Base-by-base conservation (phyloP, 345 rosid species). In the Laguncularia racemosa region DNA sequence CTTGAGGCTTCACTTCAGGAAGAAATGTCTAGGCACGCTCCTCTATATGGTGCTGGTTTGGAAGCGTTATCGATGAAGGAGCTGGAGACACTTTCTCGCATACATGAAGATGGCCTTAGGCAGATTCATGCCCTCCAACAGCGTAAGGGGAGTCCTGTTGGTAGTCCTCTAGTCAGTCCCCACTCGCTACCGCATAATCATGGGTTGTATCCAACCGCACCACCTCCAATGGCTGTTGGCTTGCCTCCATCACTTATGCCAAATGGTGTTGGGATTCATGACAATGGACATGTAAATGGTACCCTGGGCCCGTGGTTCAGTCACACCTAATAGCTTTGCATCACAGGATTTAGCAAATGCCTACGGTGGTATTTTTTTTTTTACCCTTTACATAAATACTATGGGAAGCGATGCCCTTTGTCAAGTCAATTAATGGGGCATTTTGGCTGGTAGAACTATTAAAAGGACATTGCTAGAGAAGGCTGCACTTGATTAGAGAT, bases 101-200 rank as follows among this genome's bases (percentile, higher is more conserved):
- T 95, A 68, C 97, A 95, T 11, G 99, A 90, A 67, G 96, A 95
- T 66, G 99, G 99, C 51, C 85, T 95, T 43, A 76, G 89, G 78
- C 89, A 80, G 77, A 86, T 95, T 68, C 93, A 81, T 23, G 74
- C 80, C 48, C 77, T 90, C 54, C 96, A 85, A 59, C 95, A 84
- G 60, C 84, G 78, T 53, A 85, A 83, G 51, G 97, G 91, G 55
- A 78, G 83, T 71, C 80, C 95, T 13, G 90, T 70, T 20, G 80
- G 84, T 67, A 84, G 86, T 69, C 85, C 96, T 44, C 87, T 77
- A 8, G 73, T 76, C 67, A 80, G 81, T 55, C 76, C 83, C 16
- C 95, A 84, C 60, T 47, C 57, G 1, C 61, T 77, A 17, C 81
- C 82, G 0, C 97, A 81, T 62, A 80, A 71, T 73, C 95, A 84